Evolutionary conservation across 2,329 filamentous ascomycete species (phyloP), one percentile per base, ranked within the genome.

Genomic region (Calonectria pauciramosa): DNA sequence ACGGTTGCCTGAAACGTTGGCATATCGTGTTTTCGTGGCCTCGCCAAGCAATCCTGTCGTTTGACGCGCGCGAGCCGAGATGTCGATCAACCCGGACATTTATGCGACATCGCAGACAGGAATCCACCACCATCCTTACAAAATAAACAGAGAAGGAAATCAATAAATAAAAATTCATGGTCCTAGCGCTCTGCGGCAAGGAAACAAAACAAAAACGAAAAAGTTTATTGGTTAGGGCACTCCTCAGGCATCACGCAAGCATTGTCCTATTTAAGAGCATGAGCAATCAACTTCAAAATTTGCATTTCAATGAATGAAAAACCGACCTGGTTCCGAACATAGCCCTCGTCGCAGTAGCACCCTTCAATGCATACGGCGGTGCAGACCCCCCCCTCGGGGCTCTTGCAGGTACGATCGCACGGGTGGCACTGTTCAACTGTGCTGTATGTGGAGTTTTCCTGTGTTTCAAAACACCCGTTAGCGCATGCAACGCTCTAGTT

Each of bases 401-500:
- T 18, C 23, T 11, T 20, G 56, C 56, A 63, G 23, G n/a, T n/a
- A n/a, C n/a, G n/a, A n/a, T n/a, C n/a, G n/a, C n/a, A n/a, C n/a
- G n/a, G n/a, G n/a, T n/a, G n/a, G n/a, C n/a, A n/a, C n/a, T n/a
- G n/a, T n/a, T n/a, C n/a, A n/a, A n/a, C n/a, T n/a, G n/a, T n/a
- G n/a, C n/a, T n/a, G 56, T 20, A 63, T 28, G 56, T 41, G 23
- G 56, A 34, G 56, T 63, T 60, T 14, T 63, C 56, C 56, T 63
- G 52, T 16, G 34, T 63, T 63, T 63, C 56, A 41, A 28, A 23
- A 20, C 56, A 20, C 16, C 10, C 16, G 56, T 63, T 63, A 63
- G 56, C 56, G 56, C n/a, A 5, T 20, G 56, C 14, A 41, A 38
- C 23, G 1, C 34, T 8, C 14, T 10, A 13, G 2, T 32, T n/a